Evolutionary conservation across 75 land plant genomes (phyloP).

Genomic region (Selaginella moellendorffii): DNA sequence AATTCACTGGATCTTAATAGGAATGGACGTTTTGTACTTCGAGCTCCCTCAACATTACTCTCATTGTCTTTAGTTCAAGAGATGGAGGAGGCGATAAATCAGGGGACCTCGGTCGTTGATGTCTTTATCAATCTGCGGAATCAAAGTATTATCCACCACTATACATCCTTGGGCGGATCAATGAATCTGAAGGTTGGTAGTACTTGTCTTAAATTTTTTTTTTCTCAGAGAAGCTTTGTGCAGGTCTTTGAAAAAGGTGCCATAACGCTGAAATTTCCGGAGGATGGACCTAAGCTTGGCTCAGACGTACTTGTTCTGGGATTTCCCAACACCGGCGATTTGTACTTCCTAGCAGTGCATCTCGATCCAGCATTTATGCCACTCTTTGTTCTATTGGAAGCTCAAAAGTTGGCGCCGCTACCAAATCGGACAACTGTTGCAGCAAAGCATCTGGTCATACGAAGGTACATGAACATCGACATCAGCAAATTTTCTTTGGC

Average conservation of each 20-base stretch:
- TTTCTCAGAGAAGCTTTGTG: slow-evolving; percentile 2
- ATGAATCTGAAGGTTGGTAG: slow-evolving; percentile 61
- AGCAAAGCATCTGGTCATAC: slow-evolving; percentile 25
- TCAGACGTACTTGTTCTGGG: slow-evolving; percentile 59
- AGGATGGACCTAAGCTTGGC: slow-evolving; percentile 39
- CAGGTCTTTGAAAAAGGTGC: slow-evolving; percentile 75
- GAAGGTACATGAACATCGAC: slow-evolving; percentile 56
- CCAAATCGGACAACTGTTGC: slow-evolving; percentile 23
- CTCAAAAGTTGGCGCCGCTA: slow-evolving; percentile 35
- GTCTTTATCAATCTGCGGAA: slow-evolving; percentile 66
- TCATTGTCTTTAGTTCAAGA: slow-evolving; percentile 40
- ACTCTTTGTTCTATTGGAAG: slow-evolving; percentile 51
- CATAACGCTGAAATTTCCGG: slow-evolving; percentile 22
- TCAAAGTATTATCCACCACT: slow-evolving; percentile 63
- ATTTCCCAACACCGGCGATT: slow-evolving; percentile 65
- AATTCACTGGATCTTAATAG: too few relatives aligned
- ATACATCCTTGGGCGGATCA: slow-evolving; percentile 66
- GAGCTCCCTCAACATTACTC: slow-evolving; percentile 45
- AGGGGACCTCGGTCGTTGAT: slow-evolving; percentile 54
- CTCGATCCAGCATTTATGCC: slow-evolving; percentile 76
- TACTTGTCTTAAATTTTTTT: slow-evolving; percentile 2
- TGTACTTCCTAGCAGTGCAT: slow-evolving; percentile 62
- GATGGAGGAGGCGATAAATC: slow-evolving; percentile 77
- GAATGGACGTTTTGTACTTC: slow-evolving; percentile 75
- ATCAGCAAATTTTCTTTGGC: slow-evolving; percentile 38